Evolutionary conservation across 495 filamentous ascomycete species (phyloP), one percentile per base, ranked within the genome.

Genomic region (Extremus antarcticus): DNA sequence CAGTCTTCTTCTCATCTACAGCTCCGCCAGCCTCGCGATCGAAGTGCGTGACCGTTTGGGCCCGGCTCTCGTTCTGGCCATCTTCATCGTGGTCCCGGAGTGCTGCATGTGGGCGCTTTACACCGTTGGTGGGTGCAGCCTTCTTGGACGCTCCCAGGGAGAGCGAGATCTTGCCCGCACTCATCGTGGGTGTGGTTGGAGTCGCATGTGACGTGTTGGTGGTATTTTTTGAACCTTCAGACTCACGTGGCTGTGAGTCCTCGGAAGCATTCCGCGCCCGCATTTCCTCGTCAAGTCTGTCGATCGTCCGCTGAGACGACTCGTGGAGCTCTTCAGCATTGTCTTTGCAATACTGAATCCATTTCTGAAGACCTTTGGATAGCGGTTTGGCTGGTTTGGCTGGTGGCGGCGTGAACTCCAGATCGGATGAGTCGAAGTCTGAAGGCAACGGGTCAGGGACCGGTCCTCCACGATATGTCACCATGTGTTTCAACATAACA

Each of bases 21-120:
- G 75, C 78, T 11, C 72, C 76, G 23, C 82, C 82, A 0, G 78
- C 75, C 7, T 68, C 63, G 1, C 72, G 73, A 63, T 85, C 79
- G 58, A 86, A 86, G 25, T 73, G 79, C 0, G 76, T 75, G 22
- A 86, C 77, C 19, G 71, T 71, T 59, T 85, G 76, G 39, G 16
- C 73, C 70, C 0, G 50, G 55, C 43, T 65, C 15, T 64, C 57
- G 29, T 61, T 23, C 11, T 22, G 25, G 21, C 72, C 70, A 29
- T 80, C 76, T 45, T 76, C 72, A 25, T 79, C 79, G 15, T 73
- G 73, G 25, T 76, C 80, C 10, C 50, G 60, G 17, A 65, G 43
- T 0, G 61, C 43, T 47, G 61, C 54, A 22, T 60, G 60, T 17
- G 63, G 43, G 29, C 61, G 50, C 45, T 65, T 65, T 40, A 58